A percentile compares a stretch with the other conserved stretches of the same genome.
phyloP scores from a whole-genome alignment of 441 rosid genomes.

The Erodium texanum region DNA sequence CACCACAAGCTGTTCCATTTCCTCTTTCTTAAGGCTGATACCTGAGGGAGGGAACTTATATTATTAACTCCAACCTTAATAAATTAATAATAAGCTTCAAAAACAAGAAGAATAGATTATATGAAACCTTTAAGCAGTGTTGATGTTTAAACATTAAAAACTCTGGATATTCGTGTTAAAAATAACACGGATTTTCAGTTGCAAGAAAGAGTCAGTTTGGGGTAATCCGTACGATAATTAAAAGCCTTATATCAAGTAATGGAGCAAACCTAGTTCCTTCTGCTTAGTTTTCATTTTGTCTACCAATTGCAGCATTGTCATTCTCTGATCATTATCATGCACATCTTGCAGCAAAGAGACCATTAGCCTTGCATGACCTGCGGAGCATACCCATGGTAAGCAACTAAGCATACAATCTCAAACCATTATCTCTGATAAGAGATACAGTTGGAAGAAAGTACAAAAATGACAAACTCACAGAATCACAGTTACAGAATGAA shows the following conservation, averaged over 20 bases:
- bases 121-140: not conserved
- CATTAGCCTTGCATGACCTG: slow-evolving; percentile 59
- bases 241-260: not conserved
- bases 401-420: slow-evolving; percentile 6
- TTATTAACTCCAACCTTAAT: not conserved
- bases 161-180: not conserved
- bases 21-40: slow-evolving; percentile 60
- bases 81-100: not conserved
- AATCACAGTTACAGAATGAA: not conserved
- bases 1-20: slow-evolving; percentile 62
- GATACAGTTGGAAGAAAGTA: not conserved
- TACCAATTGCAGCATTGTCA: slow-evolving; percentile 78
- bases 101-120: not conserved
- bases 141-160: not conserved
- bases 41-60: slow-evolving; percentile 31
- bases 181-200: not conserved
- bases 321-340: slow-evolving; percentile 65
- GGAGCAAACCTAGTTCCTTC: slow-evolving; percentile 58
- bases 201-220: too few relatives aligned
- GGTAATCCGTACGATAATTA: not conserved
- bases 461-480: not conserved
- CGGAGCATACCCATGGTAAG: slow-evolving; percentile 17
- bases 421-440: slow-evolving; percentile 2
- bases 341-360: slow-evolving; percentile 69
- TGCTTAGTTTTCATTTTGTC: slow-evolving; percentile 74